These are phyloP conservation scores for Phialophora chinensis DNA, from an alignment of 2,329 filamentous ascomycete species.

Conservation along the genomic window DNA sequence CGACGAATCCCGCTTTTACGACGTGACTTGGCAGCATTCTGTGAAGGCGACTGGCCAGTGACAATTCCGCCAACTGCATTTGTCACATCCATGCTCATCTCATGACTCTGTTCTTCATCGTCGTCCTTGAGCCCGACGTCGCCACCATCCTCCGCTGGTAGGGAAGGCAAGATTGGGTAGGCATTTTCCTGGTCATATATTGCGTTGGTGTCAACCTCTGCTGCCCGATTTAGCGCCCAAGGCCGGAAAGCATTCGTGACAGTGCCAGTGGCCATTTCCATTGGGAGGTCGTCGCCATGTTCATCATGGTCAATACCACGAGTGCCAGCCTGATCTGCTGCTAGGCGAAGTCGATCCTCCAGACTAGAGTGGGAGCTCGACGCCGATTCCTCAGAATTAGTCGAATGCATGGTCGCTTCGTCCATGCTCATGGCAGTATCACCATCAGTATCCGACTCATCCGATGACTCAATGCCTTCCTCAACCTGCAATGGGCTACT, in stretches of 20 bases:
- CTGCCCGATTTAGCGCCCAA: constrained; percentile 47
- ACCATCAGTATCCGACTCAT: constrained; percentile 65
- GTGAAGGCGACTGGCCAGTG: constrained; percentile 34
- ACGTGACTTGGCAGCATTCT: constrained; percentile 44
- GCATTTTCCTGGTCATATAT: constrained; percentile 55
- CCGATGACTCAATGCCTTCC: constrained; percentile 57
- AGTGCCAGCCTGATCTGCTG: constrained; percentile 75
- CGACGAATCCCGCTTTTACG: constrained; percentile 46
- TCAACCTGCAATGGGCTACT: constrained; percentile 54
- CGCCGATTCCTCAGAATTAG: constrained; percentile 65
- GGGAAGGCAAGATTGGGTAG: constrained; percentile 47
- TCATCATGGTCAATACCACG: constrained; percentile 67
- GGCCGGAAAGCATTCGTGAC: constrained; percentile 57
- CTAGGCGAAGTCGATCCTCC: constrained; percentile 77
- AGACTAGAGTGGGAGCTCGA: constrained; percentile 71
- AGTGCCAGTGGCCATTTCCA: constrained; percentile 74
- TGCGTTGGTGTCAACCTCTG: constrained; percentile 43
- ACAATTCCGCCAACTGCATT: constrained; percentile 81
- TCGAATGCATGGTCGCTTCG: constrained; percentile 73
- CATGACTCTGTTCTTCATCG: constrained; percentile 62
- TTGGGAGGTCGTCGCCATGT: constrained; percentile 73
- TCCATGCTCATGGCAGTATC: constrained; percentile 85
- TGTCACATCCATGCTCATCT: constrained; percentile 95
- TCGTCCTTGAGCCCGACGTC: constrained; percentile 47
- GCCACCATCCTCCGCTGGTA: constrained; percentile 30